Conservation (phyloP, 2,329 filamentous ascomycete genomes). For the Falciphora oryzae region DNA sequence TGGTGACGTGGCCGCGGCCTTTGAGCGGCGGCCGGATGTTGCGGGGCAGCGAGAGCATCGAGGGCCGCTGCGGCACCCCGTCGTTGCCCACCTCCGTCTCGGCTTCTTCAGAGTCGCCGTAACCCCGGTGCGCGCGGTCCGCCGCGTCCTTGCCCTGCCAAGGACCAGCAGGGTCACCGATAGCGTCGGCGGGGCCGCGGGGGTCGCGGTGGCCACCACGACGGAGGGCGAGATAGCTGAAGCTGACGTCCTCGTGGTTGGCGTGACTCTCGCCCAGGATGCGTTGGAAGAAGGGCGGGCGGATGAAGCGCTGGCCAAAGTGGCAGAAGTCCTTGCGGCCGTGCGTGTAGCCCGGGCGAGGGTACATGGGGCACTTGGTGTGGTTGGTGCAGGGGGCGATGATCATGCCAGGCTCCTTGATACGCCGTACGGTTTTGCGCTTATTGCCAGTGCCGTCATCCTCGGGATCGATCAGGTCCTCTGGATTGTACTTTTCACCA, state of each 20-base stretch:
- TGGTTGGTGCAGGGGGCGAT: constrained; percentile 85
- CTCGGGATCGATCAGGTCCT: constrained; percentile 6
- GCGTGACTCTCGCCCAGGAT: constrained; percentile 60
- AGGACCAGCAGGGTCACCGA: constrained; percentile 18
- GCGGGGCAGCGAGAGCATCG: constrained; percentile 70
- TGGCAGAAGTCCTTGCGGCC: constrained; percentile 88
- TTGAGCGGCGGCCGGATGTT: constrained; percentile 78
- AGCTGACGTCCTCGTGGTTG: constrained; percentile 88
- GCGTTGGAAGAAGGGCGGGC: constrained; percentile 74
- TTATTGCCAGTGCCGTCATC: constrained; percentile 14
- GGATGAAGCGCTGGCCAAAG: constrained; percentile 83
- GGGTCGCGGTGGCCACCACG: constrained; percentile 32
- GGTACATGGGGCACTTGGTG: constrained; percentile 81
- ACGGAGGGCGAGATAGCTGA: constrained; percentile 82
- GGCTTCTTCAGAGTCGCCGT: constrained; percentile 38
- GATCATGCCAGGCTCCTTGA: constrained; percentile 56
- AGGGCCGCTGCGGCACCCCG: constrained; percentile 29
- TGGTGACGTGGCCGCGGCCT: constrained; percentile 76
- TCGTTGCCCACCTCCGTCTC: constrained; percentile 13
- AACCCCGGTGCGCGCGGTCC: constrained; percentile 70
- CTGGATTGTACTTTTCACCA: constrained; percentile 22
- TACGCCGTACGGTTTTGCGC: constrained; percentile 30
- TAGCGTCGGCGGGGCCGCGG: constrained; percentile 19
- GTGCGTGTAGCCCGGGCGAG: constrained; percentile 57
- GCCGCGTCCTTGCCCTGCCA: constrained; percentile 51